Evolutionary conservation across 805 yeast genomes (phyloP).

Genomic region (Blastobotrys chiropterorum): DNA sequence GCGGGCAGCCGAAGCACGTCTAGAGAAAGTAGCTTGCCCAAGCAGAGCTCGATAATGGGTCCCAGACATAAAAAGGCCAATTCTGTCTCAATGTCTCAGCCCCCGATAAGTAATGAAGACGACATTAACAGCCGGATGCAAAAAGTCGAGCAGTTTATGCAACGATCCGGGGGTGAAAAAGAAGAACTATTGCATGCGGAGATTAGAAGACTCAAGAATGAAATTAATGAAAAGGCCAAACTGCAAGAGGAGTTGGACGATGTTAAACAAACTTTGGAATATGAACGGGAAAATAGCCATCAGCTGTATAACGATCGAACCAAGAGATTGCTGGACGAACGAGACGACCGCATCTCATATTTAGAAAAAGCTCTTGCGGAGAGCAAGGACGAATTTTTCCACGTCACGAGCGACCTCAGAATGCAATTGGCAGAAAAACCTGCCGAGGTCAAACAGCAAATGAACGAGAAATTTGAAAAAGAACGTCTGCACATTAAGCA

Average conservation of each 20-base stretch:
- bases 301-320: neutral
- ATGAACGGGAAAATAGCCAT: neutral
- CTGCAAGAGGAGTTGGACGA: constrained; percentile 29
- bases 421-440: constrained; percentile 3
- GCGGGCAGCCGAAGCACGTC: neutral
- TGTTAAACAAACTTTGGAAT: constrained; percentile 6
- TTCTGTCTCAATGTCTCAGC: neutral
- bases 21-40: neutral
- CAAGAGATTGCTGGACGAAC: neutral
- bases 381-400: neutral
- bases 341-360: neutral
- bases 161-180: neutral
- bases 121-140: neutral
- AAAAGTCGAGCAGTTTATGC: neutral
- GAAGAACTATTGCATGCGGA: constrained; percentile 7
- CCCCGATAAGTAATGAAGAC: neutral
- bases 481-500: constrained; percentile 20
- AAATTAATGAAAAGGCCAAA: constrained; percentile 33
- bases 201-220: constrained; percentile 29
- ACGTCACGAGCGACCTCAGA: neutral
- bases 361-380: constrained; percentile 6
- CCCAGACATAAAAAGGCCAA: neutral
- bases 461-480: constrained; percentile 23
- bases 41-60: neutral
- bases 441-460: constrained; percentile 6